Conservation (phyloP, 768 basidiomycete species). For the Termitomyces sp. region DNA sequence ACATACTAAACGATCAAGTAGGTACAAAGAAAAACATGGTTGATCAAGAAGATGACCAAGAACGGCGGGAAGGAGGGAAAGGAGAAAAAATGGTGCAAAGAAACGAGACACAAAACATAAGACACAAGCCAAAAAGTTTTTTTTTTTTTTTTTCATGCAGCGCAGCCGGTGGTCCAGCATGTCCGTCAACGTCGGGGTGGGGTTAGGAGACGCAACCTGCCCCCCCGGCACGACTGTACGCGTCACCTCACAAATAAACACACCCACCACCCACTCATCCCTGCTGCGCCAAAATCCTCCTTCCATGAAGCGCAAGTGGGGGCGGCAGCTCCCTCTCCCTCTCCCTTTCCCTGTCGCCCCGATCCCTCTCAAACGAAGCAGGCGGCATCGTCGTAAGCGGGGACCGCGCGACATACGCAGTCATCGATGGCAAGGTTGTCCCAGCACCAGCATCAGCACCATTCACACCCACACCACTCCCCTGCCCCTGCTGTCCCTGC, state of each 20-base stretch:
- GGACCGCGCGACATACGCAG: slow-evolving; percentile 29
- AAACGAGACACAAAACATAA: neutral
- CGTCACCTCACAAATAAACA: neutral
- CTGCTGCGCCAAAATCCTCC: slow-evolving; percentile 35
- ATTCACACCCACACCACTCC: slow-evolving; percentile 15
- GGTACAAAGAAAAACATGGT: neutral
- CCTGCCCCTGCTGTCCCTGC: neutral
- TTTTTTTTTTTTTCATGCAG: neutral
- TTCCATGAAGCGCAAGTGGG: slow-evolving; percentile 34
- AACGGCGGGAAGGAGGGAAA: neutral
- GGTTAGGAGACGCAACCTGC: neutral
- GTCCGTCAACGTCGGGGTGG: neutral
- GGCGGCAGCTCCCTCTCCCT: slow-evolving; percentile 41
- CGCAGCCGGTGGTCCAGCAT: neutral
- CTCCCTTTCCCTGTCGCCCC: slow-evolving; percentile 40
- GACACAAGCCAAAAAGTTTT: neutral
- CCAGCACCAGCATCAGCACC: neutral
- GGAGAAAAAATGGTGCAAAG: neutral
- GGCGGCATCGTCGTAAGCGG: slow-evolving; percentile 33
- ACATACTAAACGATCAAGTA: slow-evolving; percentile 1
- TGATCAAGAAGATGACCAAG: neutral
- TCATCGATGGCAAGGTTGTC: slow-evolving; percentile 5
- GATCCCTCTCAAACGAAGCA: slow-evolving; percentile 54
- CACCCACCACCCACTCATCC: slow-evolving; percentile 14
- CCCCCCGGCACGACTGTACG: neutral